Conservation (phyloP, 2,329 filamentous ascomycete species). For the Aspergillus fijiensis region DNA sequence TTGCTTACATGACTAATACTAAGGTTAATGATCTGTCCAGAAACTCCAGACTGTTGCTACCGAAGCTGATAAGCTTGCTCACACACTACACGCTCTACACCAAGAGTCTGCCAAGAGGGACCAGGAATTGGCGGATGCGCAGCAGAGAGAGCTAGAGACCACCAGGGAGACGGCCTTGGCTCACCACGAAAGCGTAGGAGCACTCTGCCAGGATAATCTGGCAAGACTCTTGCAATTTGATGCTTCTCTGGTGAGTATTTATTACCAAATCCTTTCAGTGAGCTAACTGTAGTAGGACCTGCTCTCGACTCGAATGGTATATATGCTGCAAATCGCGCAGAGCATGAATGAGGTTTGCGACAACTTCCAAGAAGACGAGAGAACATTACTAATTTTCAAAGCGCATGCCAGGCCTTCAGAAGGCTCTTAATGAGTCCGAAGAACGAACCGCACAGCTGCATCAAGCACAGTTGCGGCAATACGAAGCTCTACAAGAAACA, state of each 20-base stretch:
- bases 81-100: slow-evolving; percentile 27
- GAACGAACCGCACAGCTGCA: slow-evolving; percentile 33
- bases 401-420: slow-evolving; percentile 37
- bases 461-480: slow-evolving; percentile 36
- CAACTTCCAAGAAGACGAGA: background rate
- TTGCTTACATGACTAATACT: background rate
- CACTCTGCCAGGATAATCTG: slow-evolving; percentile 32
- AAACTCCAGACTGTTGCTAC: slow-evolving; percentile 29
- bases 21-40: slow-evolving; percentile 26
- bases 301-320: slow-evolving; percentile 27
- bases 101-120: slow-evolving; percentile 29
- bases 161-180: slow-evolving; percentile 31
- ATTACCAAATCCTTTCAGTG: background rate
- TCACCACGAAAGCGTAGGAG: slow-evolving; percentile 35
- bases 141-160: slow-evolving; percentile 27
- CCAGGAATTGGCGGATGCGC: slow-evolving; percentile 27
- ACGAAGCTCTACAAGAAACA: slow-evolving; percentile 29
- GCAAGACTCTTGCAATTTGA: slow-evolving; percentile 33
- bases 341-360: slow-evolving; percentile 34
- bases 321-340: slow-evolving; percentile 34
- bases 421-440: slow-evolving; percentile 35
- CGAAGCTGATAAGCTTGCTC: slow-evolving; percentile 25
- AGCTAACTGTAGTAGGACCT: slow-evolving; percentile 30
- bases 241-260: slow-evolving; percentile 33
- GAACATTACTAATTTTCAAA: slow-evolving; percentile 25